Conservation (phyloP, 1,284 basidiomycete genomes). For the Schizophyllum commune region DNA sequence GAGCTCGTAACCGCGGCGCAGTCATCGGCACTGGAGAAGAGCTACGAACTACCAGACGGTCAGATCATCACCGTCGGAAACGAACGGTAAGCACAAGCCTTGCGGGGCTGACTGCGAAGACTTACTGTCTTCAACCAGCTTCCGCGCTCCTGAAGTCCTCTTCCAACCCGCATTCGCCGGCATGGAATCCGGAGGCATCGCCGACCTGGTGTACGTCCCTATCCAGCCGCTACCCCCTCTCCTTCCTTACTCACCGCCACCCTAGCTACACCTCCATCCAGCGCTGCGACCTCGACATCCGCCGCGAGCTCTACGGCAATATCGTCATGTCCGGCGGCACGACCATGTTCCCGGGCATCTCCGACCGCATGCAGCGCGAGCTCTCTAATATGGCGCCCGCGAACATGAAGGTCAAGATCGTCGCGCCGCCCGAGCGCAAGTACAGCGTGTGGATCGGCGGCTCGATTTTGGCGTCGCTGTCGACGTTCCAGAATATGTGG, state of each 20-base stretch:
- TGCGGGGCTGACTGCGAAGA: no score
- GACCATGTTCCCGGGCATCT: conserved; percentile 82
- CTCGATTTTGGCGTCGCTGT: conserved; percentile 75
- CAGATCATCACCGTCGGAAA: conserved; percentile 83
- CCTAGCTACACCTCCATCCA: conserved; percentile 72
- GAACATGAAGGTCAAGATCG: conserved; percentile 70
- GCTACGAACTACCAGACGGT: conserved; percentile 80
- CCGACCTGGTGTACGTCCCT: not conserved
- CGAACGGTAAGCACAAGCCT: conserved; percentile 44
- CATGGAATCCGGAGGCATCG: conserved; percentile 43
- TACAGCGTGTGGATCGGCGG: conserved; percentile 67
- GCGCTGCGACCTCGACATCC: conserved; percentile 52
- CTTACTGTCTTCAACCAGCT: no score
- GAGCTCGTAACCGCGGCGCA: conserved; percentile 77
- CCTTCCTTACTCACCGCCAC: conserved; percentile 65
- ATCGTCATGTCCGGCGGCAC: conserved; percentile 81
- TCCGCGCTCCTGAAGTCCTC: conserved; percentile 94
- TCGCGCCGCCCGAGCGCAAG: conserved; percentile 54
- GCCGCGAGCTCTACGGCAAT: conserved; percentile 76
- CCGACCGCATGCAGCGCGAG: conserved; percentile 86
- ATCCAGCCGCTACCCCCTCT: not conserved
- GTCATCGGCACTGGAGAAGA: conserved; percentile 74
- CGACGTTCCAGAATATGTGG: conserved; percentile 75
- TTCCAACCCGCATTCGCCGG: conserved; percentile 89
- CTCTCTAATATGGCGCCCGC: conserved; percentile 63